These are phyloP conservation scores for Drechslerella coelobrocha DNA, from an alignment of 2,329 filamentous ascomycete genomes.

Conservation along the genomic window DNA sequence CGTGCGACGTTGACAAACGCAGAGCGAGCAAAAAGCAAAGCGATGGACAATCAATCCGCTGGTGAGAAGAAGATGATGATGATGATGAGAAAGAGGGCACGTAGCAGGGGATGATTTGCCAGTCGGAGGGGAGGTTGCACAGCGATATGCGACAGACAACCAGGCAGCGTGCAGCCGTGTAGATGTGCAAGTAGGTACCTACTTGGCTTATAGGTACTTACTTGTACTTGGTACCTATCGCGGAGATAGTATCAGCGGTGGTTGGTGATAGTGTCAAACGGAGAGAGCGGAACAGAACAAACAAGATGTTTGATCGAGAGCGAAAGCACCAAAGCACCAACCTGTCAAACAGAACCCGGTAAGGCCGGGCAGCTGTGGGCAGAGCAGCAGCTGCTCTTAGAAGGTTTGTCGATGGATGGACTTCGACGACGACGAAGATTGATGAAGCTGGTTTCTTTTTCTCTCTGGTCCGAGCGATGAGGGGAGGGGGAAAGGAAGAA, in stretches of 20 bases:
- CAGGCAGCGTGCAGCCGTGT: too few species aligned
- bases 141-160: too few species aligned
- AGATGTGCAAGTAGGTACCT: too few species aligned
- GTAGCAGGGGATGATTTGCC: too few species aligned
- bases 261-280: neutral
- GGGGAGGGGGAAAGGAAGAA: neutral
- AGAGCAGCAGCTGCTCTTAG: neutral
- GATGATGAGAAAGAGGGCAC: too few species aligned
- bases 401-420: neutral
- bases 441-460: neutral
- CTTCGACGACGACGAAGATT: neutral
- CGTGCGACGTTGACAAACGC: neutral
- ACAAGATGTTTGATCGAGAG: neutral
- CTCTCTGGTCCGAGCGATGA: neutral
- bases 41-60: neutral
- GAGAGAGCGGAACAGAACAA: neutral
- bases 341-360: neutral
- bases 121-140: too few species aligned
- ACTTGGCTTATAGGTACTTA: too few species aligned
- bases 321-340: neutral
- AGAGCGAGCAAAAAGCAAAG: neutral
- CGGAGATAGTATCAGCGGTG: neutral
- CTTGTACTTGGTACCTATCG: too few species aligned
- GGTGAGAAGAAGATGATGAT: too few species aligned
- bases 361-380: neutral